These are phyloP conservation scores for Chamaenerion angustifolium DNA, from an alignment of 345 rosid genomes.

Conservation along the genomic window DNA sequence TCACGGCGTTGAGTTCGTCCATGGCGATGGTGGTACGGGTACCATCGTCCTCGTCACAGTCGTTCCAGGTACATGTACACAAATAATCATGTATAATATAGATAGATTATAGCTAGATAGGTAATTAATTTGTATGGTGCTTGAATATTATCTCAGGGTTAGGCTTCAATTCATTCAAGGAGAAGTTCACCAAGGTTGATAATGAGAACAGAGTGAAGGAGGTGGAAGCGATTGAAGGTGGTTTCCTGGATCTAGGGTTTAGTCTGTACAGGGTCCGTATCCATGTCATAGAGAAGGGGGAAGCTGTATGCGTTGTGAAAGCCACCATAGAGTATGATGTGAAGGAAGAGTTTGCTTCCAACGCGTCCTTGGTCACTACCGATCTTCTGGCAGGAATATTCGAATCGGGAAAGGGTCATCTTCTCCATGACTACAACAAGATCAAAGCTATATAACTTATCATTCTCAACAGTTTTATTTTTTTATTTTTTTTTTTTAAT, in stretches of 20 bases:
- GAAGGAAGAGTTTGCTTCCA: background rate
- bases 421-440: background rate
- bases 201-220: conserved; percentile 10
- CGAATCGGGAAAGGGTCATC: background rate
- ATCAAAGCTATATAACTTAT: too few relatives aligned
- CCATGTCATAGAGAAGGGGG: conserved; percentile 10
- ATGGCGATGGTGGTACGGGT: conserved; percentile 17
- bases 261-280: conserved; percentile 3
- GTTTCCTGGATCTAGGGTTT: conserved; percentile 9
- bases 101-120: background rate
- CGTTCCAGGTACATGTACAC: conserved; percentile 2
- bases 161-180: conserved; percentile 3
- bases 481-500: too few relatives aligned
- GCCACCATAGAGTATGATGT: conserved; percentile 8
- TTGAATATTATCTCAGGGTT: background rate
- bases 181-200: conserved; percentile 11
- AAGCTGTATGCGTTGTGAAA: conserved; percentile 2
- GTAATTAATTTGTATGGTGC: too few relatives aligned
- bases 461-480: too few relatives aligned
- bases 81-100: background rate
- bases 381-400: background rate
- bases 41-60: conserved; percentile 9
- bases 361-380: background rate
- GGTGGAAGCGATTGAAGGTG: conserved; percentile 12
- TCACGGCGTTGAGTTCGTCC: conserved; percentile 7